phyloP scores from a whole-genome alignment of 176 grass and related monocot genomes.

The Hyparrhenia diplandra region DNA sequence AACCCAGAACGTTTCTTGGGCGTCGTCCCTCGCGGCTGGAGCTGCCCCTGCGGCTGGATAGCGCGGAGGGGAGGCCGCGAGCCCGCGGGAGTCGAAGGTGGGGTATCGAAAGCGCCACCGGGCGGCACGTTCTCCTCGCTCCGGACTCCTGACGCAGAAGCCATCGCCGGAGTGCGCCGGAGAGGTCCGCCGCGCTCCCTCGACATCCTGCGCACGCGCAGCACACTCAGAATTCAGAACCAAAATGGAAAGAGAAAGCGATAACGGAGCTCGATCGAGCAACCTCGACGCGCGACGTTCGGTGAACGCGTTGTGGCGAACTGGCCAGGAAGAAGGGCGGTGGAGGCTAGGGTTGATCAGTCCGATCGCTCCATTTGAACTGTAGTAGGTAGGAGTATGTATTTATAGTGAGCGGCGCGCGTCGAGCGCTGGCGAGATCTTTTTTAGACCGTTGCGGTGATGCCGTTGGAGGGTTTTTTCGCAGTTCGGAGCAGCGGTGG shows the following conservation, averaged over 20 bases:
- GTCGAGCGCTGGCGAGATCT: too few species aligned
- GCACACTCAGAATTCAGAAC: not conserved
- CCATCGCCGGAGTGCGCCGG: not conserved
- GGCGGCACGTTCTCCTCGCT: constrained; percentile 34
- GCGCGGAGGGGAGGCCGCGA: constrained; percentile 45
- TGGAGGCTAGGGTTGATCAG: too few species aligned
- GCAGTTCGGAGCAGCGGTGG: too few species aligned
- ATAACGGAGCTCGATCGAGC: not conserved
- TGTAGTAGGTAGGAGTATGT: not conserved
- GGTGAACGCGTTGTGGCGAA: not conserved
- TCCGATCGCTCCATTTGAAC: too few species aligned
- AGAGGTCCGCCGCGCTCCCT: not conserved
- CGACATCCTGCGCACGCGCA: not conserved
- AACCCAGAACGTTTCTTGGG: not conserved
- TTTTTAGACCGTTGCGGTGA: not conserved
- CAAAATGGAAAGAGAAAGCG: not conserved
- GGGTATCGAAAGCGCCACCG: not conserved
- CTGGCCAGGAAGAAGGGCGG: too few species aligned
- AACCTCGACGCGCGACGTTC: not conserved
- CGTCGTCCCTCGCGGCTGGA: not conserved
- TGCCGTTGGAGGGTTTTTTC: not conserved
- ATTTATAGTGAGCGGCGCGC: not conserved
- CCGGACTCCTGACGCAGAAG: not conserved
- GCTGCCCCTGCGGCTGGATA: constrained; percentile 33
- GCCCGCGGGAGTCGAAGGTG: not conserved